Evolutionary conservation across 768 basidiomycete genomes (phyloP), one percentile per base, ranked within the genome.

Genomic region (Pulveroboletus sp.): DNA sequence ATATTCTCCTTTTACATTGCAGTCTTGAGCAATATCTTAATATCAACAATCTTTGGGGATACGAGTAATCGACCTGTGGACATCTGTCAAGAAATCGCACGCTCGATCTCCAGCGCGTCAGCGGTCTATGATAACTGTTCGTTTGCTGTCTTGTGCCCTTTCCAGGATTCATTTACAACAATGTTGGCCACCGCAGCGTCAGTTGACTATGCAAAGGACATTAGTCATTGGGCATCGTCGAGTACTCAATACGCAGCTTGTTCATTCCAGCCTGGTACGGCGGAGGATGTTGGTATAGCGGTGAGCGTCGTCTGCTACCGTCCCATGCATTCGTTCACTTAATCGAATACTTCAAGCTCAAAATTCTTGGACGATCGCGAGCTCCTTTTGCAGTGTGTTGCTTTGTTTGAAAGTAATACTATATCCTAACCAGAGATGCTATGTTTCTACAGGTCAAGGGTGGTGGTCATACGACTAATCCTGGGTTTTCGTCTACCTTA

Each of bases 191-290:
- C 32, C 19, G 16, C 19, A 52, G 40, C 25, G 20, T 50, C 48
- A 6, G 17, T 59, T 6, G 23, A 61, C 19, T 82, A 78, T 49
- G 41, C 39, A 1, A 58, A 64, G n/a, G 80, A 76, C 47, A 70
- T 77, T 11, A 38, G 55, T 4, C 78, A 82, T 49, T 82, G 75
- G 76, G 73, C 75, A 0, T 61, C 61, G 23, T 78, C 79, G 2
- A 79, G 76, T 55, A 55, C 68, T 0, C 70, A 79, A 47, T 5
- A 45, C 2, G 57, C 81, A 0, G 61, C 69, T 6, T 85, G 81
- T 57, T 73, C 74, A n/a, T 79, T 84, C 5, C 76, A 81, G 54
- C 81, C 81, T 6, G 77, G 75, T 4, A 77, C 72, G 0, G 66
- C 75, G 0, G 66, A 69, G 7, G 82, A 85, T 49, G 65, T 53